These are phyloP conservation scores for Eragrostis tef DNA, from an alignment of 202 grass and related monocot genomes.

Conservation along the genomic window DNA sequence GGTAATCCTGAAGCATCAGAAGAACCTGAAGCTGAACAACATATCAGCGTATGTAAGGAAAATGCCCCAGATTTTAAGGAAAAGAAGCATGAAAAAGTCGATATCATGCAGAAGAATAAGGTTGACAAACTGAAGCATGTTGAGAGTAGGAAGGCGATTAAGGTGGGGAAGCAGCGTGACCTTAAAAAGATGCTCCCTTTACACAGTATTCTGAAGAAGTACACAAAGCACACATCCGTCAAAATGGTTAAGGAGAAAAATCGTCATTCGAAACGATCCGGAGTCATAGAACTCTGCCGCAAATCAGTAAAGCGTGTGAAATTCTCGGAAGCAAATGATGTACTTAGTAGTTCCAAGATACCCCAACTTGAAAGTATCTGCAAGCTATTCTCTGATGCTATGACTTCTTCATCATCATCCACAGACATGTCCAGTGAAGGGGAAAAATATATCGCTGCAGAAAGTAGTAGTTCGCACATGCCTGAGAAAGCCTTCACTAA, in stretches of 20 bases:
- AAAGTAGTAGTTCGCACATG: constrained; percentile 45
- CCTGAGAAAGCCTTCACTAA: too few species aligned
- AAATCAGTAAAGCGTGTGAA: constrained; percentile 61
- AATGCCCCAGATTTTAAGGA: constrained; percentile 22
- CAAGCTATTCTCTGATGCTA: constrained; percentile 57
- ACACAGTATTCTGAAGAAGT: constrained; percentile 63
- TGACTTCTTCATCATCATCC: constrained; percentile 57
- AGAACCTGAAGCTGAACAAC: constrained; percentile 34
- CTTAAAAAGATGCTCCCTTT: constrained; percentile 46
- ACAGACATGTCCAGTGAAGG: constrained; percentile 49
- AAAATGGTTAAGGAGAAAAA: constrained; percentile 57
- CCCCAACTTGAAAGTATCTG: constrained; percentile 49
- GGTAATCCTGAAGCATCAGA: constrained; percentile 42
- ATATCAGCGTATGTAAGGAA: constrained; percentile 24
- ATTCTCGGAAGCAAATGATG: constrained; percentile 48
- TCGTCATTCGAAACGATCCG: constrained; percentile 35
- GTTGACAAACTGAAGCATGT: constrained; percentile 29
- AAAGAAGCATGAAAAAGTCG: constrained; percentile 42
- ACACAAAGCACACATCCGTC: constrained; percentile 51
- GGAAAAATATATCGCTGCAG: constrained; percentile 40
- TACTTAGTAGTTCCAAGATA: constrained; percentile 43
- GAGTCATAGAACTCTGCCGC: constrained; percentile 52
- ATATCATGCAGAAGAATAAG: constrained; percentile 40
- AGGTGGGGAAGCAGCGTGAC: constrained; percentile 35
- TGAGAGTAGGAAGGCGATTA: constrained; percentile 32